These are phyloP conservation scores for Fusarium caatingaense DNA, from an alignment of 2,329 filamentous ascomycete species.

Conservation along the genomic window DNA sequence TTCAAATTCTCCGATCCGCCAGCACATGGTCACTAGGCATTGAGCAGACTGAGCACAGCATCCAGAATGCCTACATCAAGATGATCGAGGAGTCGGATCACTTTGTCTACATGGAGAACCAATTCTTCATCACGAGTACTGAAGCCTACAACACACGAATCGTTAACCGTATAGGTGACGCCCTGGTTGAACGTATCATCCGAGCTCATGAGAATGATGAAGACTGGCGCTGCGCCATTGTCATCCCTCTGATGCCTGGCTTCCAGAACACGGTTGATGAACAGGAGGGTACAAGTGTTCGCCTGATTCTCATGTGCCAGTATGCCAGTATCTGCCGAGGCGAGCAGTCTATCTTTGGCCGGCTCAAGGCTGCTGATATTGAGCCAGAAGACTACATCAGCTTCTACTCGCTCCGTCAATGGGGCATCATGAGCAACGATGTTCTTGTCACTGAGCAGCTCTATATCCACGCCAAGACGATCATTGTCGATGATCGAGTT, in stretches of 20 bases:
- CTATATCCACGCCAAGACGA: conserved; percentile 97
- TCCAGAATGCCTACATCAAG: conserved; percentile 94
- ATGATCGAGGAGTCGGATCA: conserved; percentile 96
- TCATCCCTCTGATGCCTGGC: conserved; percentile 97
- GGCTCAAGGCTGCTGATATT: conserved; percentile 81
- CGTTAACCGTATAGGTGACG: conserved; percentile 93
- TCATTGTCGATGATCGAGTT: conserved; percentile 93
- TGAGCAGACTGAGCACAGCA: conserved; percentile 89
- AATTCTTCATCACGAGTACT: conserved; percentile 96
- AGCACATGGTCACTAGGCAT: conserved; percentile 93
- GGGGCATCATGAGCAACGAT: conserved; percentile 90
- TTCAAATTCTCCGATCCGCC: conserved; percentile 93
- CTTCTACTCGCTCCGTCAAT: conserved; percentile 92
- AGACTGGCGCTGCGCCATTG: conserved; percentile 88
- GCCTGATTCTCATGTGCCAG: conserved; percentile 96
- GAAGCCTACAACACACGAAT: conserved; percentile 89
- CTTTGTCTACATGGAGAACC: conserved; percentile 98
- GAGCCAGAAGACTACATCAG: conserved; percentile 95
- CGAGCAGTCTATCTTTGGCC: conserved; percentile 89
- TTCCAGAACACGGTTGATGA: conserved; percentile 97
- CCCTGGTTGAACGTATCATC: conserved; percentile 90
- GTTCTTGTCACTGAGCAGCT: conserved; percentile 92
- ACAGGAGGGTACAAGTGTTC: conserved; percentile 92
- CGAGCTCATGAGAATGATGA: conserved; percentile 85
- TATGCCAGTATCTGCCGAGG: conserved; percentile 96